A percentile compares a stretch with the other conserved stretches of the same genome.
phyloP scores from a whole-genome alignment of 352 stramenopile species.

The Globisporangium yorkense region DNA sequence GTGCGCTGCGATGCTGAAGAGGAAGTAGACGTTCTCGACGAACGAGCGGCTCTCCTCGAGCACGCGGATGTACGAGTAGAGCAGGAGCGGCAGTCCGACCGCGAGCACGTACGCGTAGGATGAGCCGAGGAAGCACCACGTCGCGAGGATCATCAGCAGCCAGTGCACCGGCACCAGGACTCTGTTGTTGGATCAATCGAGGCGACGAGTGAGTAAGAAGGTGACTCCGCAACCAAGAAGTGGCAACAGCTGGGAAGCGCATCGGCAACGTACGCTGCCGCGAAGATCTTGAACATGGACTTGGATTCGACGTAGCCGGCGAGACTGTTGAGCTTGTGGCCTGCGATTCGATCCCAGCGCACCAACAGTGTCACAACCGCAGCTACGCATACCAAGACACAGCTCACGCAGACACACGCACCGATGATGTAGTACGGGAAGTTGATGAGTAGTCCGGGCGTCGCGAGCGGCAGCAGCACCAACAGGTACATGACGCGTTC shows the following conservation, averaged over 20 bases:
- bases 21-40: constrained; percentile 69
- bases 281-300: constrained; percentile 82
- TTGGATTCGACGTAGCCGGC: constrained; percentile 68
- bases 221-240: too few species aligned
- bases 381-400: background rate
- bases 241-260: background rate
- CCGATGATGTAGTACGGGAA: constrained; percentile 78
- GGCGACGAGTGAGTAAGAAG: constrained; percentile 5
- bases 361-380: background rate
- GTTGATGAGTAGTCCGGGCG: constrained; percentile 60
- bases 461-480: constrained; percentile 62
- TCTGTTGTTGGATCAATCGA: constrained; percentile 18
- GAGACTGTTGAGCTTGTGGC: constrained; percentile 59
- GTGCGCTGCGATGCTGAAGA: constrained; percentile 66
- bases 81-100: constrained; percentile 46
- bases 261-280: constrained; percentile 32
- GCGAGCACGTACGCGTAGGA: constrained; percentile 55
- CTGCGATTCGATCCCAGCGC: constrained; percentile 14
- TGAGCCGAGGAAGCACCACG: constrained; percentile 48
- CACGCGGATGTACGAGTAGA: constrained; percentile 77
- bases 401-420: constrained; percentile 14
- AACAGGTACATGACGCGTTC: constrained; percentile 62
- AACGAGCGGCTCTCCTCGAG: constrained; percentile 73
- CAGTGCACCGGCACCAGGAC: constrained; percentile 65
- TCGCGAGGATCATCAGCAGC: constrained; percentile 49